Conservation (phyloP, 192 early-diverging fungal species). For the Gryganskiella cystojenkinii region DNA sequence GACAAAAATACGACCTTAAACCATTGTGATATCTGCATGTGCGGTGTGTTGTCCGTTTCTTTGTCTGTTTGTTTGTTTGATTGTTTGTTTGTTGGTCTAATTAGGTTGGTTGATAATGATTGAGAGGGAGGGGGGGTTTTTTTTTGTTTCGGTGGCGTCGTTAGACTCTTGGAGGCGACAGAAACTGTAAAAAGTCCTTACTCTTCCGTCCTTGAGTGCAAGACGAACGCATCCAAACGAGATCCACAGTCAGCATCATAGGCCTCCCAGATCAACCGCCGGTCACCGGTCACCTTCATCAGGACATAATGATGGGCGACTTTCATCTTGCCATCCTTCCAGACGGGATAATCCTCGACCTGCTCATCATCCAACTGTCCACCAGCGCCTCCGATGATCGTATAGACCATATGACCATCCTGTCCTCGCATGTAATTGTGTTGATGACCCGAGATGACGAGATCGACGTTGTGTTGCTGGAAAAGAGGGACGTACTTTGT, state of each 20-base stretch:
- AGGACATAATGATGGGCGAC: conserved; percentile 54
- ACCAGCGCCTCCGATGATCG: conserved; percentile 81
- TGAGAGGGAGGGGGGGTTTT: no score
- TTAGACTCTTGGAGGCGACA: neutral
- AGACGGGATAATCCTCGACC: conserved; percentile 71
- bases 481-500: conserved; percentile 74
- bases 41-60: no score
- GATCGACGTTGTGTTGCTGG: conserved; percentile 70
- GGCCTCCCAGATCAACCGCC: conserved; percentile 53
- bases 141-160: no score
- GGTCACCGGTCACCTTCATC: conserved; percentile 54
- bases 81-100: no score
- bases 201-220: conserved; percentile 44
- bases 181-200: neutral
- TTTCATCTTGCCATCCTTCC: conserved; percentile 38
- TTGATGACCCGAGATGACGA: conserved; percentile 83
- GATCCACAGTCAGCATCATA: conserved; percentile 51
- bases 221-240: conserved; percentile 48
- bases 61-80: no score
- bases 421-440: conserved; percentile 80
- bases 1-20: no score
- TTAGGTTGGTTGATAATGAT: no score
- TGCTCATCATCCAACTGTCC: conserved; percentile 69
- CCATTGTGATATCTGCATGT: no score
- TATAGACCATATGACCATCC: conserved; percentile 66